phyloP scores from a whole-genome alignment of 2,329 filamentous ascomycete species.

The Nakataea oryzae region DNA sequence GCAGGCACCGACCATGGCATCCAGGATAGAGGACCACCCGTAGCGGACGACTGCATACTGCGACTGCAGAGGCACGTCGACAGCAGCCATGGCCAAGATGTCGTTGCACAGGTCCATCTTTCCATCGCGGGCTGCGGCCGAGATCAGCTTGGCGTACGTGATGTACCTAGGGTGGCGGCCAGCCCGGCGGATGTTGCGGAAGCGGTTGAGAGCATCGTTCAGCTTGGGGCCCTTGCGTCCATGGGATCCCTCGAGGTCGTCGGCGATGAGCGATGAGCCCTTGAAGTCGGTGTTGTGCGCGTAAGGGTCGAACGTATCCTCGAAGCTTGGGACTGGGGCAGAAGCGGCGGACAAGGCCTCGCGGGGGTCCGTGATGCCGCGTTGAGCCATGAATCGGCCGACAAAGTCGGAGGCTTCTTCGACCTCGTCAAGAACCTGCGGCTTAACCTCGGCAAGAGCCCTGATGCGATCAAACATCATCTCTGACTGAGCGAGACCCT shows the following conservation, averaged over 20 bases:
- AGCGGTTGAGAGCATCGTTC: conserved; percentile 69
- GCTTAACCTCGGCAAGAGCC: conserved; percentile 37
- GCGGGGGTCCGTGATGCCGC: conserved; percentile 44
- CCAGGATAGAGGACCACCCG: conserved; percentile 92
- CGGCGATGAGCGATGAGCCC: conserved; percentile 81
- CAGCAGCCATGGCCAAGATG: conserved; percentile 78
- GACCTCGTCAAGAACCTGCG: conserved; percentile 64
- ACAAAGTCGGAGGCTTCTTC: conserved; percentile 75
- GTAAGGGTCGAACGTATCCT: conserved; percentile 87
- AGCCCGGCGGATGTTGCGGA: conserved; percentile 87
- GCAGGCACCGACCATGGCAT: conserved; percentile 92
- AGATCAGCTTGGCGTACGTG: conserved; percentile 92
- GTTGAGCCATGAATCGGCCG: conserved; percentile 44
- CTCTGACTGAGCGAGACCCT: conserved; percentile 69
- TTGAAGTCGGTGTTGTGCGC: conserved; percentile 86
- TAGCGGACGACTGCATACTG: conserved; percentile 85
- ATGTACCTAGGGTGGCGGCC: conserved; percentile 91
- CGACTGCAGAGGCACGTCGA: conserved; percentile 74
- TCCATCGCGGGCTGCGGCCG: conserved; percentile 74
- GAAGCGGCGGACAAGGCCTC: conserved; percentile 36
- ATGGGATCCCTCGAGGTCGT: conserved; percentile 73
- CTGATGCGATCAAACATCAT: conserved; percentile 82
- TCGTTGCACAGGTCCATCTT: conserved; percentile 77
- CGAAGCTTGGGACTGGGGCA: conserved; percentile 49
- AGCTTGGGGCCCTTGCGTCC: conserved; percentile 64